phyloP scores from a whole-genome alignment of 2,329 filamentous ascomycete genomes.

The Clonostachys chloroleuca region DNA sequence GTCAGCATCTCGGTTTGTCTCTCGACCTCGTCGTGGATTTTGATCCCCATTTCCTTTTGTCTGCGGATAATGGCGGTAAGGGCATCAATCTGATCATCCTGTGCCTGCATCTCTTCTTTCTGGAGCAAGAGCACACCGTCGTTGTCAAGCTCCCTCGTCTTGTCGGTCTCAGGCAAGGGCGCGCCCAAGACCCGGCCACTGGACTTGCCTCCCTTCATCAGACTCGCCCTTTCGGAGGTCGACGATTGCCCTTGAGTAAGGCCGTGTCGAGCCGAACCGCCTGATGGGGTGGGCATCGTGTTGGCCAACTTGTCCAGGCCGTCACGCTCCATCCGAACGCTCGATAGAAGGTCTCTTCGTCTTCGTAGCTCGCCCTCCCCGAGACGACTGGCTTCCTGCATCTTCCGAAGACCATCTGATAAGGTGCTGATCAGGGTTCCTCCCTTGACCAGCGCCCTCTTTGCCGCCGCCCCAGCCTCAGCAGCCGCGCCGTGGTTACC shows the following conservation, averaged over 20 bases:
- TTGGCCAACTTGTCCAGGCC: slow-evolving; percentile 70
- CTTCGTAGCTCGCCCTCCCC: slow-evolving; percentile 73
- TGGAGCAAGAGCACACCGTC: slow-evolving; percentile 70
- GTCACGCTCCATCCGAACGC: slow-evolving; percentile 69
- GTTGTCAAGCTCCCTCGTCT: slow-evolving; percentile 75
- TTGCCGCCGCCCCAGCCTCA: slow-evolving; percentile 70
- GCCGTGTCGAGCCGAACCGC: slow-evolving; percentile 19
- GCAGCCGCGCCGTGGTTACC: slow-evolving; percentile 36
- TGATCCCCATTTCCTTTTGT: slow-evolving; percentile 73
- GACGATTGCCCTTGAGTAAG: slow-evolving; percentile 33
- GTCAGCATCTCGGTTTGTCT: slow-evolving; percentile 68
- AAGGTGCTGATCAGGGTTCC: slow-evolving; percentile 59
- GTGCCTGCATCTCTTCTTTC: slow-evolving; percentile 67
- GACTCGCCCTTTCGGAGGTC: slow-evolving; percentile 41
- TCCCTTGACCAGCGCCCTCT: slow-evolving; percentile 66
- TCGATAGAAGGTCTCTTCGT: slow-evolving; percentile 64
- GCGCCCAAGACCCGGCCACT: slow-evolving; percentile 67
- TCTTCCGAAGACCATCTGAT: slow-evolving; percentile 57
- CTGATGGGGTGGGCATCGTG: slow-evolving; percentile 31
- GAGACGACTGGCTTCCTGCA: slow-evolving; percentile 50
- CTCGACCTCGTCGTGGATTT: slow-evolving; percentile 70
- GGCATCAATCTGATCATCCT: slow-evolving; percentile 68
- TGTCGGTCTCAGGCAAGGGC: slow-evolving; percentile 69
- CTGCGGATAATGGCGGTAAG: slow-evolving; percentile 65
- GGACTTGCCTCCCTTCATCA: slow-evolving; percentile 32